Percentiles rank a stretch among this genome's conserved stretches.
Evolutionary conservation across 345 rosid species (phyloP).

Genomic region (Litchi chinensis): DNA sequence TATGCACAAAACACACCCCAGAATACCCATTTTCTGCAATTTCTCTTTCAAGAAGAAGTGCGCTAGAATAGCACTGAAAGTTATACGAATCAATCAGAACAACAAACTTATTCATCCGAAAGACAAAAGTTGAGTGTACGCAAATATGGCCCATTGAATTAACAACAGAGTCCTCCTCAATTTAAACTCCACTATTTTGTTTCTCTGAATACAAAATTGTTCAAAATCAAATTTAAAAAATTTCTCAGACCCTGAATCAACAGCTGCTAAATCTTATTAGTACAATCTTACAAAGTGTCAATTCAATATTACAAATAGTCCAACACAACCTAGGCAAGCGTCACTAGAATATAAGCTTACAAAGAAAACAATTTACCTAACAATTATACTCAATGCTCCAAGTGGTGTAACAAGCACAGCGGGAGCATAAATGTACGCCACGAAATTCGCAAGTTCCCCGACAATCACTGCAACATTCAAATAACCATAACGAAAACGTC

Average conservation of each 20-base stretch:
- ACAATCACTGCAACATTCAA: constrained; percentile 54
- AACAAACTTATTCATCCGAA: neutral
- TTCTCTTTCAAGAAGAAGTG: constrained; percentile 72
- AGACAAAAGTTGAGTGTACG: neutral
- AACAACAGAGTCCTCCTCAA: neutral
- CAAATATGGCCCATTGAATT: neutral
- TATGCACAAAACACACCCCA: constrained; percentile 76
- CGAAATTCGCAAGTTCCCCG: constrained; percentile 74
- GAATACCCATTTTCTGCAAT: constrained; percentile 66
- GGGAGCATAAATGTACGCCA: constrained; percentile 73
- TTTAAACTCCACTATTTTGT: neutral
- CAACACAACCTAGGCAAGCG: neutral
- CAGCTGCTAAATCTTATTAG: neutral
- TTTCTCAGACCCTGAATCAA: neutral
- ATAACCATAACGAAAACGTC: neutral
- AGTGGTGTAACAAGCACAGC: constrained; percentile 83
- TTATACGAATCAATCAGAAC: neutral
- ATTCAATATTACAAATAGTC: neutral
- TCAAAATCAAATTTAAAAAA: no score
- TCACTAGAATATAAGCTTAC: neutral
- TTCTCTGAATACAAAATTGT: neutral
- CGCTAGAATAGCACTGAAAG: constrained; percentile 67
- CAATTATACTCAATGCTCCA: constrained; percentile 78
- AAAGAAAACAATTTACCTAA: constrained; percentile 44
- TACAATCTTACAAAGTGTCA: neutral